Evolutionary conservation across 2,329 filamentous ascomycete genomes (phyloP).

Genomic region (Hirsutella thompsonii): DNA sequence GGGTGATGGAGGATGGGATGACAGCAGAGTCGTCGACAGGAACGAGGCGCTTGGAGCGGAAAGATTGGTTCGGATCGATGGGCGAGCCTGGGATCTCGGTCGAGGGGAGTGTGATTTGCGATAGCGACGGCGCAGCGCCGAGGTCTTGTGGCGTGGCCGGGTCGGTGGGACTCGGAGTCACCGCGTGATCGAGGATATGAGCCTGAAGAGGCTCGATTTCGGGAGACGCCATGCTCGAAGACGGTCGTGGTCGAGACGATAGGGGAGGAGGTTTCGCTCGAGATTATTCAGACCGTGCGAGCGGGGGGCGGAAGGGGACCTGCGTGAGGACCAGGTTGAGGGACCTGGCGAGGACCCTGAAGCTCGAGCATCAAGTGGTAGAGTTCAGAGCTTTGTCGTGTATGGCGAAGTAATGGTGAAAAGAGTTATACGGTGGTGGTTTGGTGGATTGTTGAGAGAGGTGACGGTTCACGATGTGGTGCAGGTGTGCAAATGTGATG

Average conservation of each 20-base stretch:
- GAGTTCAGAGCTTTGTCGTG: no score
- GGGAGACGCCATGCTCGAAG: background rate
- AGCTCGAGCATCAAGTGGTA: no score
- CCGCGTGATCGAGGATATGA: background rate
- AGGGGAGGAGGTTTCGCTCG: no score
- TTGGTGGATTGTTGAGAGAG: no score
- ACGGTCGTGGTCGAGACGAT: background rate
- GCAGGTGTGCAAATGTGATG: no score
- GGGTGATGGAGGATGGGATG: conserved; percentile 45
- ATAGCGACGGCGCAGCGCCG: conserved; percentile 20
- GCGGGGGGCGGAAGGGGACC: no score
- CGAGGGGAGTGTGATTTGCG: conserved; percentile 42
- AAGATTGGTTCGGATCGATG: conserved; percentile 32
- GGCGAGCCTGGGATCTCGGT: conserved; percentile 44
- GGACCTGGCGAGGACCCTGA: no score
- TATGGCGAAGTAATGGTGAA: no score
- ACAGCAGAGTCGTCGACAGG: conserved; percentile 25
- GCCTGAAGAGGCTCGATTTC: background rate
- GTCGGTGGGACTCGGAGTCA: conserved; percentile 5
- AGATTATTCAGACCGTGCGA: no score
- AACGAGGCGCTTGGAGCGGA: conserved; percentile 37
- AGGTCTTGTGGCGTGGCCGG: conserved; percentile 18
- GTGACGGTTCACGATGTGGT: no score
- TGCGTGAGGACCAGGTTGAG: no score
- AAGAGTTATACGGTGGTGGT: no score